Conservation (phyloP, 331 rosid genomes). For the Phaseolus coccineus region DNA sequence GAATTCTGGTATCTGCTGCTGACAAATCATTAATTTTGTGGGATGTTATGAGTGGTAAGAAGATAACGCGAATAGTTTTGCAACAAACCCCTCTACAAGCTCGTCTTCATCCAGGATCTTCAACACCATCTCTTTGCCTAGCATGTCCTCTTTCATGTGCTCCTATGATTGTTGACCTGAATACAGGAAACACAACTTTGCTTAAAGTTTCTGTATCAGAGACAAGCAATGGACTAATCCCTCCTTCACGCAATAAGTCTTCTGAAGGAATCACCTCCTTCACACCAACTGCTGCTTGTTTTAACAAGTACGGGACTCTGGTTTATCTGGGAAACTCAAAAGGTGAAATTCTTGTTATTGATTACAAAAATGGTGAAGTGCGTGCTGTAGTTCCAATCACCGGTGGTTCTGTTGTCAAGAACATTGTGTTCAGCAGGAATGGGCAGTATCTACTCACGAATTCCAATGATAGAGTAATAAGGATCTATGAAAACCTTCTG, state of each 20-base stretch:
- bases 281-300: conserved; percentile 98
- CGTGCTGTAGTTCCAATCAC: conserved; percentile 78
- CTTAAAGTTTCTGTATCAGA: conserved; percentile 79
- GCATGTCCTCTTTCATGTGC: conserved; percentile 96
- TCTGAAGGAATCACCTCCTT: conserved; percentile 78
- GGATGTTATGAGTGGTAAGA: conserved; percentile 85
- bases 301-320: conserved; percentile 79
- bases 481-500: conserved; percentile 92
- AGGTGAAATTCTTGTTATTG: conserved; percentile 90
- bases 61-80: conserved; percentile 65
- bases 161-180: conserved; percentile 91
- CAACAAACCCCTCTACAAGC: conserved; percentile 94
- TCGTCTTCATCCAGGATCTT: conserved; percentile 92
- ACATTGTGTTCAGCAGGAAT: conserved; percentile 87
- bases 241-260: conserved; percentile 74
- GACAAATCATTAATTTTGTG: conserved; percentile 92
- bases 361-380: conserved; percentile 60
- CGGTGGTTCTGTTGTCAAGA: conserved; percentile 88
- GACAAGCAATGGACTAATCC: conserved; percentile 49
- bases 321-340: conserved; percentile 95
- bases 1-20: conserved; percentile 76
- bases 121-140: conserved; percentile 81
- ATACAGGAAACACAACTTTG: conserved; percentile 66
- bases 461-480: conserved; percentile 86
- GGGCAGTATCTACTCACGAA: conserved; percentile 93